Conservation (phyloP, 495 filamentous ascomycete genomes). For the Baudoinia panamericana region DNA sequence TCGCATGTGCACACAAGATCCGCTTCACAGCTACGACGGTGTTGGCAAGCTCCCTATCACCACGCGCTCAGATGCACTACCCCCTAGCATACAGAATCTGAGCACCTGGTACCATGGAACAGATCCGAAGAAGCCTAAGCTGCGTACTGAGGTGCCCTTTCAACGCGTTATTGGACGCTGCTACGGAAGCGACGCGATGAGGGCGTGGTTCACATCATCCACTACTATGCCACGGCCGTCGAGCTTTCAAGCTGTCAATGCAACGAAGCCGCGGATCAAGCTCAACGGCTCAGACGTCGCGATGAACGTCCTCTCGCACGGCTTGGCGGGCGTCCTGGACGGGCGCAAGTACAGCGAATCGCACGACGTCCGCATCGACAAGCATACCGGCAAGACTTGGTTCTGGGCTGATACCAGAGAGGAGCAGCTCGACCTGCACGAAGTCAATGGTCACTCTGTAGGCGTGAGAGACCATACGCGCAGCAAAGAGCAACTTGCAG, state of each 20-base stretch:
- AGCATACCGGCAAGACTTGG: conserved; percentile 31
- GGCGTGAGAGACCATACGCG: conserved; percentile 8
- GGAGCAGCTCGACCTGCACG: conserved; percentile 41
- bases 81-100: conserved; percentile 31
- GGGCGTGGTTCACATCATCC: conserved; percentile 30
- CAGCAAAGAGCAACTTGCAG: conserved; percentile 1
- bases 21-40: conserved; percentile 20
- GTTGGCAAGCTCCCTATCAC: conserved; percentile 17
- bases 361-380: conserved; percentile 36
- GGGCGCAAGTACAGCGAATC: conserved; percentile 34
- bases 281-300: background rate
- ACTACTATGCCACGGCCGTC: background rate
- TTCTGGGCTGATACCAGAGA: conserved; percentile 45
- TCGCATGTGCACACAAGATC: conserved; percentile 36
- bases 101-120: conserved; percentile 39
- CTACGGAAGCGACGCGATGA: conserved; percentile 39
- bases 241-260: conserved; percentile 9
- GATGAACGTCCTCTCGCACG: conserved; percentile 20
- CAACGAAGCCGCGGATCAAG: conserved; percentile 3
- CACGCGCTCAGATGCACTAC: conserved; percentile 22
- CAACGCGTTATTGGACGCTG: conserved; percentile 41
- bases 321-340: conserved; percentile 25
- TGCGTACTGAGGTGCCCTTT: conserved; percentile 33
- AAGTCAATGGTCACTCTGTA: conserved; percentile 35
- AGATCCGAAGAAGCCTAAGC: conserved; percentile 22